Evolutionary conservation across 768 basidiomycete genomes (phyloP).

Genomic region (Clitopilus hobsonii): DNA sequence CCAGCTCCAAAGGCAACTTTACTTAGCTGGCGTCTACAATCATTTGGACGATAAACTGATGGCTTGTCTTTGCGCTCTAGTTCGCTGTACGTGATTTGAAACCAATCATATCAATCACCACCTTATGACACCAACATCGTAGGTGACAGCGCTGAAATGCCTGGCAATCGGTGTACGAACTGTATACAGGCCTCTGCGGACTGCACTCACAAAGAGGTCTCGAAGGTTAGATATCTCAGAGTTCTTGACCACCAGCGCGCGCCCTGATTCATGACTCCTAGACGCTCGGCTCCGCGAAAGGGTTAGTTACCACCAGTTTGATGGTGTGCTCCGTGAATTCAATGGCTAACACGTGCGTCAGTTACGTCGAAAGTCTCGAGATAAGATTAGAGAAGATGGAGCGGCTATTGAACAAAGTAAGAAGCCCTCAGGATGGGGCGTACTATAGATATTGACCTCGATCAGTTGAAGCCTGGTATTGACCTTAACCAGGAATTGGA

Average conservation of each 20-base stretch:
- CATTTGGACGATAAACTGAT: slow-evolving; percentile 3
- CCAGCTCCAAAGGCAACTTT: neutral
- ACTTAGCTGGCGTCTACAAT: neutral
- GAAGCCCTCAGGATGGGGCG: no score
- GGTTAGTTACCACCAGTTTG: slow-evolving; percentile 29
- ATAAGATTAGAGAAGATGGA: slow-evolving; percentile 62
- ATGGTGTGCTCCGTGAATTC: neutral
- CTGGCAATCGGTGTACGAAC: slow-evolving; percentile 58
- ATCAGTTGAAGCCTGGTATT: slow-evolving; percentile 49
- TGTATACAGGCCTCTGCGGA: slow-evolving; percentile 54
- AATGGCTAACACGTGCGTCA: slow-evolving; percentile 11
- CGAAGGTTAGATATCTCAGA: slow-evolving; percentile 44
- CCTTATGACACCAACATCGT: slow-evolving; percentile 36
- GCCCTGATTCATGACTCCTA: slow-evolving; percentile 10
- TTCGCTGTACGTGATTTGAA: slow-evolving; percentile 25
- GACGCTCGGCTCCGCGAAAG: slow-evolving; percentile 61
- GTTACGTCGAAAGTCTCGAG: slow-evolving; percentile 63
- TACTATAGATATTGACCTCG: neutral
- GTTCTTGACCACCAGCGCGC: neutral
- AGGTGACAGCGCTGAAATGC: slow-evolving; percentile 70
- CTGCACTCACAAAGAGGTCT: slow-evolving; percentile 66
- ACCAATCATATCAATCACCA: neutral
- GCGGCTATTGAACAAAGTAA: slow-evolving; percentile 52
- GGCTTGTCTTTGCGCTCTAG: slow-evolving; percentile 10
- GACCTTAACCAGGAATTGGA: slow-evolving; percentile 61